A percentile compares a stretch with the other conserved stretches of the same genome.
These are phyloP conservation scores for Gentiana dahurica DNA, from an alignment of 257 asterid species.

Conservation along the genomic window DNA sequence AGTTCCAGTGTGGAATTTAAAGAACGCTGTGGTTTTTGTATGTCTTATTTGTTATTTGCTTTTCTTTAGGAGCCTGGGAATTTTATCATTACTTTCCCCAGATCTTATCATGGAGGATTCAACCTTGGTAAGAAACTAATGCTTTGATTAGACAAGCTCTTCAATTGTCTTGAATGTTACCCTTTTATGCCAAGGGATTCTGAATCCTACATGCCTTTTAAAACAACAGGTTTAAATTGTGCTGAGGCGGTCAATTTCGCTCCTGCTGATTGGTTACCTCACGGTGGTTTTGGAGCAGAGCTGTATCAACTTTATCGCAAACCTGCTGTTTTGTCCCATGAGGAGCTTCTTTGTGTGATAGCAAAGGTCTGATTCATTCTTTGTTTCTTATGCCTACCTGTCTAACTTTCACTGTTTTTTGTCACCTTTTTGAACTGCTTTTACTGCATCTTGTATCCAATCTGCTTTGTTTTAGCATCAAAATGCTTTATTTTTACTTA, in stretches of 20 bases:
- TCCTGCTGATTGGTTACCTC: slow-evolving; percentile 98
- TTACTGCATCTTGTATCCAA: too few species aligned
- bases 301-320: slow-evolving; percentile 72
- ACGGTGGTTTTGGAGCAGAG: slow-evolving; percentile 96
- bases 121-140: slow-evolving; percentile 62
- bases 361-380: slow-evolving; percentile 48
- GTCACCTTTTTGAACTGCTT: too few species aligned
- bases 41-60: slow-evolving; percentile 4
- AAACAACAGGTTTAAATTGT: slow-evolving; percentile 73
- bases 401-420: not conserved
- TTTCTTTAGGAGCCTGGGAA: slow-evolving; percentile 89
- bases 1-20: too few species aligned
- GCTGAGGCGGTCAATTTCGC: slow-evolving; percentile 99
- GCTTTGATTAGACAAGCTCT: slow-evolving; percentile 7
- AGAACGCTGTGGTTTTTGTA: not conserved
- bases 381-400: not conserved
- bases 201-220: slow-evolving; percentile 19
- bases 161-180: slow-evolving; percentile 2
- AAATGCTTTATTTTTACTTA: too few species aligned
- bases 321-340: slow-evolving; percentile 90
- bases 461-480: too few species aligned
- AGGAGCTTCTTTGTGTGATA: slow-evolving; percentile 82
- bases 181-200: not conserved
- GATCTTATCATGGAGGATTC: slow-evolving; percentile 97
- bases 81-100: slow-evolving; percentile 89